Percentiles rank a stretch among this genome's conserved stretches.
Conservation (phyloP, 1,284 basidiomycete species). For the Puccinia horiana region DNA sequence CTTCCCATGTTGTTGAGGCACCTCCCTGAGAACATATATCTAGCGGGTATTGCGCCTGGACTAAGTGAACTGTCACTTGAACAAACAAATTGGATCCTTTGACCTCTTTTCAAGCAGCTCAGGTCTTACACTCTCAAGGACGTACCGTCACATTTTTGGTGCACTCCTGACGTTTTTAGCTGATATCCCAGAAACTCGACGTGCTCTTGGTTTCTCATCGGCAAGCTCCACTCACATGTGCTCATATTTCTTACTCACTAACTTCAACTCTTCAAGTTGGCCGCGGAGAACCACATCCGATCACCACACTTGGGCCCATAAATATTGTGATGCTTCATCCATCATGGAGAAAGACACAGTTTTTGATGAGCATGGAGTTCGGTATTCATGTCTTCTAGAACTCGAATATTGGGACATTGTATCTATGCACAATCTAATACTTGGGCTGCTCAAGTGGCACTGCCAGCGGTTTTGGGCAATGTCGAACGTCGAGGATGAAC, state of each 20-base stretch:
- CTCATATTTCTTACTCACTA: constrained; percentile 37
- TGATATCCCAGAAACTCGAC: constrained; percentile 49
- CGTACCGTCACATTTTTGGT: not conserved
- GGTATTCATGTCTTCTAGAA: not conserved
- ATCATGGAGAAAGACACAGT: not conserved
- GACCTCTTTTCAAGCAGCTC: constrained; percentile 57
- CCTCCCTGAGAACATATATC: constrained; percentile 59
- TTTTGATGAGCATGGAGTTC: not conserved
- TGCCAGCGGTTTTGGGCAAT: constrained; percentile 23
- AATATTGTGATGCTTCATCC: not conserved
- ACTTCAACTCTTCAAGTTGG: not conserved
- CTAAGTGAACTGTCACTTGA: constrained; percentile 50
- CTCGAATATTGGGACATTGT: constrained; percentile 11
- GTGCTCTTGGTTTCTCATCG: constrained; percentile 33
- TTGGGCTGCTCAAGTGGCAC: constrained; percentile 25
- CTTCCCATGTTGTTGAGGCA: constrained; percentile 57
- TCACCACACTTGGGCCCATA: not conserved
- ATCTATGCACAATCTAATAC: constrained; percentile 29
- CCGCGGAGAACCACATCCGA: not conserved
- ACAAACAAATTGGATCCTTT: constrained; percentile 57
- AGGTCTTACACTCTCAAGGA: constrained; percentile 53
- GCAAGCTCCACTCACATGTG: constrained; percentile 35
- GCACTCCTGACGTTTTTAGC: constrained; percentile 45
- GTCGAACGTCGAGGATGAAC: not conserved
- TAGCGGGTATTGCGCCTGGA: constrained; percentile 59